Conservation (phyloP, 139 green algal genomes). For the Helicosporidium sp. region DNA sequence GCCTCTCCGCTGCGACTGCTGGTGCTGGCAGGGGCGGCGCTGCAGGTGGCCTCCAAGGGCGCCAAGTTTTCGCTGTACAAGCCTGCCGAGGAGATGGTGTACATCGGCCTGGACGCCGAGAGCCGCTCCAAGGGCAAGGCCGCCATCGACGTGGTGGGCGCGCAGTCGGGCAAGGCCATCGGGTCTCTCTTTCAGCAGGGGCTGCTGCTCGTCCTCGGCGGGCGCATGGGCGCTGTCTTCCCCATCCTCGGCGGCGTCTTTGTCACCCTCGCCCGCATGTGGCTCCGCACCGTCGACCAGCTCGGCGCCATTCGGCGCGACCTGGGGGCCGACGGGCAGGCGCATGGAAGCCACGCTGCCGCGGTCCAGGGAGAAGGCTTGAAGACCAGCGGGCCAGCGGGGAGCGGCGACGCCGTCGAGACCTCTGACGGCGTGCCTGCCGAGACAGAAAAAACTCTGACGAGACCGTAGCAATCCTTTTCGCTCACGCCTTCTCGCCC, state of each 20-base stretch:
- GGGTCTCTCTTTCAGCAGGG: conserved; percentile 45
- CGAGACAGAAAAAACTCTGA: too few species aligned
- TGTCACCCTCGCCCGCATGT: conserved; percentile 43
- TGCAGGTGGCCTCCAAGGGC: conserved; percentile 62
- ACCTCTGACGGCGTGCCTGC: too few species aligned
- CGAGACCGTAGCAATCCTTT: too few species aligned
- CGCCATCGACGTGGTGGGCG: conserved; percentile 75
- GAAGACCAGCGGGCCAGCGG: too few species aligned
- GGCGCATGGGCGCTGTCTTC: conserved; percentile 40
- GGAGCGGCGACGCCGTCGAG: too few species aligned
- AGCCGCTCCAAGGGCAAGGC: conserved; percentile 73
- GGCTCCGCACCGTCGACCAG: conserved; percentile 22
- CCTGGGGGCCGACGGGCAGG: too few species aligned
- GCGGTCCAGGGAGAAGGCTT: too few species aligned
- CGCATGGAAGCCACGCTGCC: too few species aligned
- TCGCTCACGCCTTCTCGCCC: too few species aligned
- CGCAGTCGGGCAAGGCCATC: conserved; percentile 52
- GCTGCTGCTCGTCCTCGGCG: conserved; percentile 32
- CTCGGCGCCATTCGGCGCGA: too few species aligned
- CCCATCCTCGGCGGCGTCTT: conserved; percentile 50
- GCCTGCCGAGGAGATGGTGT: conserved; percentile 85
- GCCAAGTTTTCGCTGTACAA: conserved; percentile 86
- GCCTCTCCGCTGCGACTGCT: too few species aligned
- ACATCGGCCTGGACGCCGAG: conserved; percentile 53
- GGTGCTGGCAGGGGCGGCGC: conserved; percentile 40